These are phyloP conservation scores for Cucumis cinereus DNA, from an alignment of 306 rosid genomes.

Conservation along the genomic window DNA sequence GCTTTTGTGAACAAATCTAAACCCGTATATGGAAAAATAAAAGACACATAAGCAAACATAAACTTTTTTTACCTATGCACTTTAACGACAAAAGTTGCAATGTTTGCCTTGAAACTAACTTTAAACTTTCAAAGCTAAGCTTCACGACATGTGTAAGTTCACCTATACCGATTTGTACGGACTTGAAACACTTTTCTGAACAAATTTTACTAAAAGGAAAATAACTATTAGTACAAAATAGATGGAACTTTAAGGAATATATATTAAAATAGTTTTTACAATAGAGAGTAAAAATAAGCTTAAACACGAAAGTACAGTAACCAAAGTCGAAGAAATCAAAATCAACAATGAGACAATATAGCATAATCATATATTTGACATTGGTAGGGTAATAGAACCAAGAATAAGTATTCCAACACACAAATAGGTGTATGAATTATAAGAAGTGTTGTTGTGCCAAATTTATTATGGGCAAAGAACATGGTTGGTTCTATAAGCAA, in stretches of 20 bases:
- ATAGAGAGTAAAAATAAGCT: neutral
- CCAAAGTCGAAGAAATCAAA: no score
- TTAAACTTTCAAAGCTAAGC: no score
- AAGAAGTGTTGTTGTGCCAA: neutral
- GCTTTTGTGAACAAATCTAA: no score
- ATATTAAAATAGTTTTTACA: neutral
- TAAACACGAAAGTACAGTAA: no score
- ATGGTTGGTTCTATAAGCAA: conserved; percentile 10
- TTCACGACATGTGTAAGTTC: no score
- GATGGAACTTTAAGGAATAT: neutral
- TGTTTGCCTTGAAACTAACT: no score
- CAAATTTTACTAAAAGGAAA: neutral
- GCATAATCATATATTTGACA: neutral
- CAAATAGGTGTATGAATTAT: neutral
- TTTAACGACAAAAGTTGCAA: no score
- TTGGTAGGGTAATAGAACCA: neutral
- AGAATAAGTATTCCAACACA: neutral
- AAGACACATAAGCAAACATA: no score
- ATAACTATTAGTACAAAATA: neutral
- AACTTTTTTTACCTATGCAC: no score
- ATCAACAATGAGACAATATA: neutral
- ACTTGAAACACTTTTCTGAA: neutral
- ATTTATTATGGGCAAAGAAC: conserved; percentile 5
- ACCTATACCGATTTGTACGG: no score
- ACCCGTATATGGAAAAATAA: no score